Evolutionary conservation across 345 rosid genomes (phyloP), one percentile per base, ranked within the genome.

Genomic region (Durio zibethinus): DNA sequence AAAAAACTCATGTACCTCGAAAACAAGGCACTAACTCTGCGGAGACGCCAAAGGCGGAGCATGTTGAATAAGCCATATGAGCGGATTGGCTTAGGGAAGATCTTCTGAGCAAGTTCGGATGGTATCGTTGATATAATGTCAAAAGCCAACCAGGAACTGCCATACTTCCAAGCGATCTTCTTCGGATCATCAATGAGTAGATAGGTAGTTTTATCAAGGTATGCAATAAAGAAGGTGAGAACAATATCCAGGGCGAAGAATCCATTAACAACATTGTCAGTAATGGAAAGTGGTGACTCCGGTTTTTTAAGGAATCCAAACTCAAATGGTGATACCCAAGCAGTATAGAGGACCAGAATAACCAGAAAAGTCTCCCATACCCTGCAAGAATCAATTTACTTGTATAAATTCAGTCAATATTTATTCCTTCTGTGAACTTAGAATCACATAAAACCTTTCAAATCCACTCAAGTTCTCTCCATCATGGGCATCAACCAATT

Each of bases 1-100:
- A 4, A 60, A 9, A 62, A 54, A n/a, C 7, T 8, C 2, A 6
- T 47, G n/a, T 84, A 96, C 98, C 99, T 90, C 57, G 98, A 88
- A 83, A 96, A 93, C 48, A 96, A 50, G 74, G 97, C 91, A 84
- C 99, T 84, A 61, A 96, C 97, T 91, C 99, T 91, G 7, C 99
- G 87, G 29, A 96, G 92, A 81, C 99, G 99, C 99, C 99, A 93
- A 1, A 93, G 97, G 72, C 99, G 93, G 78, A 96, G 95, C 98
- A 96, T 92, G 83, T 89, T 93, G 82, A 91, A 91, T 2, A 89
- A 84, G 56, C 94, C 97, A 82, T 92, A 96, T 0, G 88, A 72
- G 52, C 50, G 82, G 60, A 90, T 52, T 4, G 86, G 74, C 75
- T 87, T 78, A 20, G 97, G 89, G 40, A 87, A 83, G 25, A 93